Evolutionary conservation across 768 basidiomycete species (phyloP).

Genomic region (Royoungia palumana): DNA sequence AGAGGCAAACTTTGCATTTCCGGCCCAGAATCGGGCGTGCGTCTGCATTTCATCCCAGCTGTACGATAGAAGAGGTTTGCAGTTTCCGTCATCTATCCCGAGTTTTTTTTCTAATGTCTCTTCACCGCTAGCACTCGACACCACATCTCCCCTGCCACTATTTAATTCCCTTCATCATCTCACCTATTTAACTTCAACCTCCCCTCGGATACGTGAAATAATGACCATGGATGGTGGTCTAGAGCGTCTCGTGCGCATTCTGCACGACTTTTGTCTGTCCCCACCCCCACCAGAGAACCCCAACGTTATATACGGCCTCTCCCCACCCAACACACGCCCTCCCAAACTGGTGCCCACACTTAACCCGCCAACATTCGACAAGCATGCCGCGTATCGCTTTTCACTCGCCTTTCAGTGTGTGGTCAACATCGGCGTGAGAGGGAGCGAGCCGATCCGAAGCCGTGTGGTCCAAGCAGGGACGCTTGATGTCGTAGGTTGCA

Average conservation of each 20-base stretch:
- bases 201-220: conserved; percentile 96
- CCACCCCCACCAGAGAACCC: conserved; percentile 82
- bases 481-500: conserved; percentile 88
- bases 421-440: conserved; percentile 94
- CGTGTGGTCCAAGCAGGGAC: conserved; percentile 94
- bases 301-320: conserved; percentile 71
- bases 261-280: conserved; percentile 82
- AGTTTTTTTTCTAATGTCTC: conserved; percentile 7
- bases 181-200: conserved; percentile 94
- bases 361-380: conserved; percentile 70
- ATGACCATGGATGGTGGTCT: conserved; percentile 98
- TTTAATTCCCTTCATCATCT: conserved; percentile 96
- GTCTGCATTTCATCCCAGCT: conserved; percentile 93
- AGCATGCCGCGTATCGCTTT: conserved; percentile 84
- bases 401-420: conserved; percentile 95
- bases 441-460: conserved; percentile 87
- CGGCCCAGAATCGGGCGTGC: conserved; percentile 90
- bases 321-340: conserved; percentile 57
- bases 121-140: conserved; percentile 43
- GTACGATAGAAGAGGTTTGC: conserved; percentile 89
- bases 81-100: background rate
- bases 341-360: conserved; percentile 56
- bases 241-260: conserved; percentile 89
- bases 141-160: conserved; percentile 59
- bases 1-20: conserved; percentile 93